These are phyloP conservation scores for Paradendryphiella salina DNA, from an alignment of 2,329 filamentous ascomycete genomes.

Conservation along the genomic window DNA sequence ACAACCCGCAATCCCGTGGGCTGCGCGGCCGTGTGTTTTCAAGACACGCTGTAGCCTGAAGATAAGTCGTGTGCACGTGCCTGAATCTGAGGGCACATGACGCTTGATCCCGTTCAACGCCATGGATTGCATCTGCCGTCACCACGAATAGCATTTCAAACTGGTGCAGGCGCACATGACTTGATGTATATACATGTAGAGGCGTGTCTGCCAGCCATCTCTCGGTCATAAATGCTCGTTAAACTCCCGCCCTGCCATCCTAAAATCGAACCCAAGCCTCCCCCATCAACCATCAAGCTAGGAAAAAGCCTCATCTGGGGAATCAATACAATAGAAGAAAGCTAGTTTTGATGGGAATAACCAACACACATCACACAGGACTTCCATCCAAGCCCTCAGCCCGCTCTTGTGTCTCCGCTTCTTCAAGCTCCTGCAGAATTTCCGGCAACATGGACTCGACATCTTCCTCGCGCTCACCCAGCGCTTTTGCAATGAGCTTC, in stretches of 20 bases:
- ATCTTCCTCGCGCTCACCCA: constrained; percentile 69
- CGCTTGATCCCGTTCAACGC: too few species aligned
- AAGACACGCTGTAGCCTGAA: too few species aligned
- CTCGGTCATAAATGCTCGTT: constrained; percentile 17
- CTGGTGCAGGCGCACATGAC: too few species aligned
- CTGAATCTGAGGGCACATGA: too few species aligned
- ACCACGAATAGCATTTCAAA: too few species aligned
- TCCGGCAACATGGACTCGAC: constrained; percentile 64
- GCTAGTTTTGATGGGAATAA: not conserved
- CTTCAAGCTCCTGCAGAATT: constrained; percentile 55
- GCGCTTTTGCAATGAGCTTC: constrained; percentile 67
- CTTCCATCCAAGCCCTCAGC: constrained; percentile 43
- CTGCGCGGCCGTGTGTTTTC: too few species aligned
- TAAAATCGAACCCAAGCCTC: not conserved
- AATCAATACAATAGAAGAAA: constrained; percentile 2
- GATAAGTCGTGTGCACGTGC: too few species aligned
- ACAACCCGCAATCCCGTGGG: not conserved
- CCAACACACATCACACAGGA: constrained; percentile 22
- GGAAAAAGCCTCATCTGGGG: not conserved
- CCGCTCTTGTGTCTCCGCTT: constrained; percentile 48
- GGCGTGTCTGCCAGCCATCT: constrained; percentile 9
- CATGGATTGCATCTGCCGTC: too few species aligned
- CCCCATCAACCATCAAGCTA: not conserved
- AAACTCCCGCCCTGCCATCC: constrained; percentile 1
- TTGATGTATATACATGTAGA: constrained; percentile 7